Evolutionary conservation across 345 rosid species (phyloP).

Genomic region (sweet orange (Citrus sinensis)): DNA sequence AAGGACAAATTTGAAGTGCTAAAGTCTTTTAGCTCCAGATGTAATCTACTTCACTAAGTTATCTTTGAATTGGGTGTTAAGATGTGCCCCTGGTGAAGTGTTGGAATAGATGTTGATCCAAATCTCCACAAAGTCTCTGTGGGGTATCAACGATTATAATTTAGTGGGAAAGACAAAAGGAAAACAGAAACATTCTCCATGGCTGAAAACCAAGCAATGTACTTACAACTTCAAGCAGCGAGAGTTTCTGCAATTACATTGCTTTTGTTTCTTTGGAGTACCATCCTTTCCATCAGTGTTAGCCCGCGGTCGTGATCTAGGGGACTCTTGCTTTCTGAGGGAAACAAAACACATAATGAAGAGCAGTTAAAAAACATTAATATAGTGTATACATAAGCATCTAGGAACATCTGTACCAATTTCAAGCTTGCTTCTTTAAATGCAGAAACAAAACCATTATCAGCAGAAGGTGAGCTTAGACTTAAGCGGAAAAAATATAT

Average conservation of each 20-base stretch:
- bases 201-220: not conserved
- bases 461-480: not conserved
- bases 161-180: not conserved
- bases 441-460: not conserved
- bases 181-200: not conserved
- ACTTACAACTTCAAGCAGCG: constrained; percentile 83
- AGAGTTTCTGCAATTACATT: constrained; percentile 73
- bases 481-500: not conserved
- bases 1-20: not conserved
- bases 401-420: not conserved
- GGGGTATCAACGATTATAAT: not conserved
- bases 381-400: not conserved
- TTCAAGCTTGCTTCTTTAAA: not conserved
- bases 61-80: not conserved
- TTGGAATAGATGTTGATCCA: not conserved
- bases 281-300: constrained; percentile 45
- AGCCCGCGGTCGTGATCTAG: constrained; percentile 24
- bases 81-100: not conserved
- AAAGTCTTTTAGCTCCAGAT: not conserved
- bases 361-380: not conserved
- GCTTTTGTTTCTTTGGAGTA: constrained; percentile 64
- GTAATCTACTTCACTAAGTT: not conserved
- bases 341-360: not conserved
- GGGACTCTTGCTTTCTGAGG: constrained; percentile 50
- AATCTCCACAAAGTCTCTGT: not conserved